Conservation (phyloP, 1,284 basidiomycete species). For the Leccinum subspadiceum region DNA sequence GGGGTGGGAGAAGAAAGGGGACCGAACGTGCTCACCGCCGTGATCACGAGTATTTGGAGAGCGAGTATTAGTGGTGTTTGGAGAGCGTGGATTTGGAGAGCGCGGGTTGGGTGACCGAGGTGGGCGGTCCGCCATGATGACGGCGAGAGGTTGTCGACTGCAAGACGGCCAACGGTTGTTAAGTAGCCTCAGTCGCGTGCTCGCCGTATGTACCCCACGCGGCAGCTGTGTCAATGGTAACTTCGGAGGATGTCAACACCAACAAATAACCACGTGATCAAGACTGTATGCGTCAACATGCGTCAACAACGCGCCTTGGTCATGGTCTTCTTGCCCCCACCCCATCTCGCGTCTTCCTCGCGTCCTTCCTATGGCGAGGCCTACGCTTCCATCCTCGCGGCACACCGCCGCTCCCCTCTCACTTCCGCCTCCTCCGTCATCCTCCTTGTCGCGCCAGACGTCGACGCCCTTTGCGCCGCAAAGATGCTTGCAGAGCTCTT, state of each 20-base stretch:
- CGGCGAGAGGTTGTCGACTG: conserved; percentile 15
- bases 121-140: conserved; percentile 38
- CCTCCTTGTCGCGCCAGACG: conserved; percentile 84
- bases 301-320: not conserved
- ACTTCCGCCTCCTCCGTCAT: conserved; percentile 80
- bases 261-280: conserved; percentile 26
- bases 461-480: conserved; percentile 88
- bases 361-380: conserved; percentile 75
- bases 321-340: conserved; percentile 74
- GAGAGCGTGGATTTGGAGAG: conserved; percentile 33
- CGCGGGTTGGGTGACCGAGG: conserved; percentile 34
- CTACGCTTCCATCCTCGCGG: conserved; percentile 72
- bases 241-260: not conserved
- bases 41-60: conserved; percentile 40
- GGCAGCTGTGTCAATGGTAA: conserved; percentile 2
- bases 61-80: conserved; percentile 31
- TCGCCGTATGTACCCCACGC: conserved; percentile 28
- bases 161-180: conserved; percentile 15
- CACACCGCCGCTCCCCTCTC: conserved; percentile 71
- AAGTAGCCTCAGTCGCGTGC: conserved; percentile 35
- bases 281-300: not conserved
- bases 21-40: conserved; percentile 29
- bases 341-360: conserved; percentile 56
- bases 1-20: not conserved
- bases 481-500: conserved; percentile 89